A percentile compares a stretch with the other conserved stretches of the same genome.
Conservation (phyloP, 495 filamentous ascomycete species). For the Penicillium silybi region DNA sequence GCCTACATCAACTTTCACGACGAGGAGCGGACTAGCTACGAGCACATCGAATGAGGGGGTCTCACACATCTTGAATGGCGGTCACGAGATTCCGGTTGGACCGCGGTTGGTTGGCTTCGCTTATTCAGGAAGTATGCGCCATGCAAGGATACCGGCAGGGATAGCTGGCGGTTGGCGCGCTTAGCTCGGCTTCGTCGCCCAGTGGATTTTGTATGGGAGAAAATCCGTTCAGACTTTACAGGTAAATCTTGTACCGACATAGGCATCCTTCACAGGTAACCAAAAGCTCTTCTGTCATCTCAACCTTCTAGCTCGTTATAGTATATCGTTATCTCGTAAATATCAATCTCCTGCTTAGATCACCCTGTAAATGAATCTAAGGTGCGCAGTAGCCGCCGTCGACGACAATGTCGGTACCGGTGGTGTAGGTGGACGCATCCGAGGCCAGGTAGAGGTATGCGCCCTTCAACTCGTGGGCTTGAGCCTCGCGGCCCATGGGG, state of each 20-base stretch:
- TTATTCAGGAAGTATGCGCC: background rate
- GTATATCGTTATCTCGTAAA: background rate
- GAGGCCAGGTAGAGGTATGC: constrained; percentile 84
- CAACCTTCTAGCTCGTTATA: background rate
- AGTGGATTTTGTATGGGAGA: background rate
- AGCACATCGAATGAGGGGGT: background rate
- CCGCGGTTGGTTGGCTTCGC: background rate
- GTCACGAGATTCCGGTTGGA: background rate
- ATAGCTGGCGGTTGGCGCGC: background rate
- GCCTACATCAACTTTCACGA: background rate
- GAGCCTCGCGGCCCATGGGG: constrained; percentile 62
- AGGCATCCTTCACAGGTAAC: background rate
- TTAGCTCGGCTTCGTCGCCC: background rate
- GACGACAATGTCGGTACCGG: constrained; percentile 67
- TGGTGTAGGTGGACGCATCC: constrained; percentile 80
- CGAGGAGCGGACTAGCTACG: background rate
- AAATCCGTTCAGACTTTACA: background rate
- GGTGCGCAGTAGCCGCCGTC: constrained; percentile 57
- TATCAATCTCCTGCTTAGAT: background rate
- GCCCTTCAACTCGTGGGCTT: constrained; percentile 77
- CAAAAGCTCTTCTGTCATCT: background rate
- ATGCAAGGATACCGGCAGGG: background rate
- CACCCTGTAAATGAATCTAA: constrained; percentile 5
- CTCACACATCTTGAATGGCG: background rate
- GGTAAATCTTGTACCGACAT: background rate